These are phyloP conservation scores for Podaxis mareebaensis DNA, from an alignment of 768 basidiomycete species.

Conservation along the genomic window DNA sequence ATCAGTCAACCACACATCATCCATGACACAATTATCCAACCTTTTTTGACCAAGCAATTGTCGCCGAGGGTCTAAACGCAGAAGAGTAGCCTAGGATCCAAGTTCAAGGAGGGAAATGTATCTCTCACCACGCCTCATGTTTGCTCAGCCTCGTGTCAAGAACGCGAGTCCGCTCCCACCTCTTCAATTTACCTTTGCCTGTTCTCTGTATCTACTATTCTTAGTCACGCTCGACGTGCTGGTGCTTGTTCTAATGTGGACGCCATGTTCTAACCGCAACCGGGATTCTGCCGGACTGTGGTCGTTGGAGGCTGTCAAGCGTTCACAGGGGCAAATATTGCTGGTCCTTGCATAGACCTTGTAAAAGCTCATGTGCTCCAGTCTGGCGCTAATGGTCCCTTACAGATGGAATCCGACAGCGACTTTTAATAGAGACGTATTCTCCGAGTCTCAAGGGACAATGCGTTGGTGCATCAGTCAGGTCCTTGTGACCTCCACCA, in stretches of 20 bases:
- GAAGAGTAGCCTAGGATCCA: background rate
- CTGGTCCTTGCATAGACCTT: background rate
- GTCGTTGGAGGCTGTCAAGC: background rate
- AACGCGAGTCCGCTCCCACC: background rate
- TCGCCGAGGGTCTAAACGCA: background rate
- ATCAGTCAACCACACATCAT: background rate
- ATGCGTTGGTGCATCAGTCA: background rate
- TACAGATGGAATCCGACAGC: background rate
- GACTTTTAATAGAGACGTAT: background rate
- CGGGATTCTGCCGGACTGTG: background rate
- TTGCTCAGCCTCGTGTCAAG: conserved; percentile 7
- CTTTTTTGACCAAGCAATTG: conserved; percentile 7
- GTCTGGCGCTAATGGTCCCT: background rate
- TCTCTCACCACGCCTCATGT: conserved; percentile 13
- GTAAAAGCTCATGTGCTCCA: background rate
- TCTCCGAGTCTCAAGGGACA: background rate
- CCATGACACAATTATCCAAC: conserved; percentile 6
- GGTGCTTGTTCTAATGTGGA: background rate
- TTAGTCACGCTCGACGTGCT: background rate
- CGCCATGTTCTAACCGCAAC: background rate
- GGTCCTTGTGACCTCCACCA: background rate
- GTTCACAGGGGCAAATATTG: background rate
- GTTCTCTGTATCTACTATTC: background rate
- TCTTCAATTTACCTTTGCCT: background rate
- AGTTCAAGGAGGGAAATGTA: background rate